Conservation (phyloP, 345 rosid species). For the Syzygium jambos region DNA sequence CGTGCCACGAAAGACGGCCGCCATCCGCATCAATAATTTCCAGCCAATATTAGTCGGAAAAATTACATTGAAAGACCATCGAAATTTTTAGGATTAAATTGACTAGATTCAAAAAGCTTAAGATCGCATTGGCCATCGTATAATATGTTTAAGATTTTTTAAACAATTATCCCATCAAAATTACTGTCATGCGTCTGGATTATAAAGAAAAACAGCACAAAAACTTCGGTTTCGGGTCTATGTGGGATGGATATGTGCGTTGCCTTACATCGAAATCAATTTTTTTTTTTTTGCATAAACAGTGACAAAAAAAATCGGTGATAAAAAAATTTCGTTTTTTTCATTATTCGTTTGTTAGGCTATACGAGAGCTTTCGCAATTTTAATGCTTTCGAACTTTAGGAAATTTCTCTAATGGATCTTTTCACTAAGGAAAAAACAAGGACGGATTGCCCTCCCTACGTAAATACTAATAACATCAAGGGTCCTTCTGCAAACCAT, state of each 20-base stretch:
- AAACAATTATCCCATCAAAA: not conserved
- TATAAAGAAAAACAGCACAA: not conserved
- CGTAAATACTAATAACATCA: not conserved
- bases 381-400: not conserved
- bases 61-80: not conserved
- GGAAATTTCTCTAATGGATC: not conserved
- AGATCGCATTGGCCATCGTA: accelerated
- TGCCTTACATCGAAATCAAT: not conserved
- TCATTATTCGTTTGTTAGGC: not conserved
- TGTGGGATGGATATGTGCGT: not conserved
- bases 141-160: not conserved
- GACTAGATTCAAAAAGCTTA: too few species aligned
- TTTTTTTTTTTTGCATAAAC: too few species aligned
- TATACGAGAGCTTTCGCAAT: not conserved
- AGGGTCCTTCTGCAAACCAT: not conserved
- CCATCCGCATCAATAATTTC: too few species aligned
- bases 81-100: not conserved
- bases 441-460: too few species aligned
- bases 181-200: not conserved
- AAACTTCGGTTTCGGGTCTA: not conserved
- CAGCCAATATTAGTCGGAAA: accelerated
- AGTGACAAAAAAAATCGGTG: too few species aligned
- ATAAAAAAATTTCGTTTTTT: too few species aligned
- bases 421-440: too few species aligned
- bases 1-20: too few species aligned